Evolutionary conservation across 257 asterid genomes (phyloP).

Genomic region (Nicotiana attenuata): DNA sequence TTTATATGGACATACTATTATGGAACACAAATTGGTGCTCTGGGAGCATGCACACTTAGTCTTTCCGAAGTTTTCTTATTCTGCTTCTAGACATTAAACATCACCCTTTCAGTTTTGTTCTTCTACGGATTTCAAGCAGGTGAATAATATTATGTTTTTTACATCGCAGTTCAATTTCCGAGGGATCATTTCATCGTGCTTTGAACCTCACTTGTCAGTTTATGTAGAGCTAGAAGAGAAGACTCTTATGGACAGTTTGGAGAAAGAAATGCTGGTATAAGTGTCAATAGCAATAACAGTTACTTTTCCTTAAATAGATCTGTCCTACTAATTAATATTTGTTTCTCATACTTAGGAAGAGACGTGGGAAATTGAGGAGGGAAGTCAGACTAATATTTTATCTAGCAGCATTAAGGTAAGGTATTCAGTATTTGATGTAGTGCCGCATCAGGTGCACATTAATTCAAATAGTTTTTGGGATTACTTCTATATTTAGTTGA

Average conservation of each 20-base stretch:
- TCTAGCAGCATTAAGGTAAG: slow-evolving; percentile 96
- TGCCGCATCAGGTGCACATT: neutral
- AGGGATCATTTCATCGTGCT: slow-evolving; percentile 95
- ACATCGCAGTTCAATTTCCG: slow-evolving; percentile 85
- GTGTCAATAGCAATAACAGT: slow-evolving; percentile 7
- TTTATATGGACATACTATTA: neutral
- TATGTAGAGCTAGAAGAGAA: slow-evolving; percentile 96
- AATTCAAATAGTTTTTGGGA: neutral
- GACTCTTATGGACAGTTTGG: slow-evolving; percentile 93
- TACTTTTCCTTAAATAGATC: neutral
- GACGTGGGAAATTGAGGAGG: slow-evolving; percentile 96
- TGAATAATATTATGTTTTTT: slow-evolving; percentile 20
- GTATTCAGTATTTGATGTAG: neutral
- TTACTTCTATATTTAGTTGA: neutral
- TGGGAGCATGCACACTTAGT: neutral
- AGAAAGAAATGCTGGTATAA: slow-evolving; percentile 88
- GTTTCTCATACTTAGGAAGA: slow-evolving; percentile 64
- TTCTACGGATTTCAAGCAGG: slow-evolving; percentile 7
- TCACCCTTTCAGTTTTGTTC: slow-evolving; percentile 11
- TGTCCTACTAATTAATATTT: slow-evolving; percentile 17
- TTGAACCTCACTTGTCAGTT: slow-evolving; percentile 87
- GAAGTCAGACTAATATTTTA: slow-evolving; percentile 85
- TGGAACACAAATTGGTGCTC: neutral
- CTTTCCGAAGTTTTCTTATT: neutral
- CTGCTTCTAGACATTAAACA: slow-evolving; percentile 12